Base-by-base conservation (phyloP, 192 early-diverging fungal genomes). In the Powellomyces hirtus region DNA sequence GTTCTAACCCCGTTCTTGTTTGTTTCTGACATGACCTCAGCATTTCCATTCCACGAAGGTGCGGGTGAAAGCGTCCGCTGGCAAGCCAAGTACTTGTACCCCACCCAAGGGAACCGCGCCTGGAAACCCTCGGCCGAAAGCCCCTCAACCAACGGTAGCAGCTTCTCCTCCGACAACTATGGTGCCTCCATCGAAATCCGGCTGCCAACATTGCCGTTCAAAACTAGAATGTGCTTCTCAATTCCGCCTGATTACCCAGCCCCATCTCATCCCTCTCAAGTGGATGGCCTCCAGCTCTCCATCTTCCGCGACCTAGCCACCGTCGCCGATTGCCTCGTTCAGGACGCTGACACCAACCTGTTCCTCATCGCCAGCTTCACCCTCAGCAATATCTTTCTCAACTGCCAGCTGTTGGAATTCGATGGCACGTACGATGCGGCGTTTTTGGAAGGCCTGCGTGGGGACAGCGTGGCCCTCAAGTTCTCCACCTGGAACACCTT, bases 211-310 rank as follows among this genome's bases (percentile, higher is more conserved):
- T n/a, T n/a, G n/a, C n/a, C n/a, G n/a, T n/a, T n/a, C n/a, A n/a
- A n/a, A n/a, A n/a, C n/a, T n/a, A n/a, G n/a, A n/a, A n/a, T n/a
- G n/a, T n/a, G n/a, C n/a, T n/a, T n/a, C n/a, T n/a, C n/a, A n/a
- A n/a, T n/a, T n/a, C n/a, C n/a, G 55, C 4, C 29, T 57, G 18
- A 26, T 57, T 20, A n/a, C n/a, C 20, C 55, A 57, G 14, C 18
- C 4, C 20, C 20, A 57, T 4, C 30, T 57, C 22, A 57, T 57
- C 11, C 55, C 55, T 27, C 20, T 30, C 2, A 57, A 57, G 30
- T 57, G 20, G 22, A 57, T 57, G 55, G 55, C 55, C 20, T 57
- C 55, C 55, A 57, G 30, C 4, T 57, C 22, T n/a, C 55, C 55
- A 57, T 57, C 55, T 20, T 26, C 20, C n/a, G 20, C 20, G 55